These are phyloP conservation scores for Wallemia hederae DNA, from an alignment of 1,284 basidiomycete genomes.

Conservation along the genomic window DNA sequence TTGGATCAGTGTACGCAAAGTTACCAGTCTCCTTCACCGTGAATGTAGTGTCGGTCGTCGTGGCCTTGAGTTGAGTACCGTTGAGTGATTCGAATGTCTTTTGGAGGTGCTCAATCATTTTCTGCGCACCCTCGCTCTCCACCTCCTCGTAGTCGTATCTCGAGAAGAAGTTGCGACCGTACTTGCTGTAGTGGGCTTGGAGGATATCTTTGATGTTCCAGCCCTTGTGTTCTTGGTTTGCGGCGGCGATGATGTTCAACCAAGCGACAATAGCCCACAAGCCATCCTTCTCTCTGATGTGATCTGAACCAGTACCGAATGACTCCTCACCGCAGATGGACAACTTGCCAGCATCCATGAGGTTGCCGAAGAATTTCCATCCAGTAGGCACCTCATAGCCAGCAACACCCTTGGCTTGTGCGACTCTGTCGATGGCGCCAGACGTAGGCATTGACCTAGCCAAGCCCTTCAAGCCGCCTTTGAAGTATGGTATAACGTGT, in stretches of 20 bases:
- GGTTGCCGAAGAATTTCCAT: slow-evolving; percentile 99
- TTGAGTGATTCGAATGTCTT: slow-evolving; percentile 33
- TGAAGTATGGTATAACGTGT: slow-evolving; percentile 85
- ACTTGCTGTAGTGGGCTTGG: slow-evolving; percentile 57
- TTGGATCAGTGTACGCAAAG: slow-evolving; percentile 92
- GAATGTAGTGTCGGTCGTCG: slow-evolving; percentile 39
- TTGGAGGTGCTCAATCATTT: slow-evolving; percentile 53
- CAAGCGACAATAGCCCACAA: slow-evolving; percentile 92
- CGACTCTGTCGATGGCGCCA: slow-evolving; percentile 87
- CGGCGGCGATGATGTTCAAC: slow-evolving; percentile 85
- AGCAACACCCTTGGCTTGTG: slow-evolving; percentile 74
- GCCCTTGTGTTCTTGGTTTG: slow-evolving; percentile 47
- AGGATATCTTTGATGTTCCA: slow-evolving; percentile 72
- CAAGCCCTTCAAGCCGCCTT: slow-evolving; percentile 71
- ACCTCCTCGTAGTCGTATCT: slow-evolving; percentile 96
- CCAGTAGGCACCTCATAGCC: slow-evolving; percentile 92
- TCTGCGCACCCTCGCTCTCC: slow-evolving; percentile 58
- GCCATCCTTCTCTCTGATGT: slow-evolving; percentile 97
- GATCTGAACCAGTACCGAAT: slow-evolving; percentile 97
- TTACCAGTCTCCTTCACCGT: slow-evolving; percentile 48
- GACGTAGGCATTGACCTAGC: slow-evolving; percentile 92
- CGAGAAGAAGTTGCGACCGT: slow-evolving; percentile 94
- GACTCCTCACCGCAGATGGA: slow-evolving; percentile 98
- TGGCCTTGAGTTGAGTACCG: slow-evolving; percentile 33
- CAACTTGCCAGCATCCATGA: slow-evolving; percentile 91